These are phyloP conservation scores for Lactarius sanguifluus DNA, from an alignment of 768 basidiomycete species.

Conservation along the genomic window DNA sequence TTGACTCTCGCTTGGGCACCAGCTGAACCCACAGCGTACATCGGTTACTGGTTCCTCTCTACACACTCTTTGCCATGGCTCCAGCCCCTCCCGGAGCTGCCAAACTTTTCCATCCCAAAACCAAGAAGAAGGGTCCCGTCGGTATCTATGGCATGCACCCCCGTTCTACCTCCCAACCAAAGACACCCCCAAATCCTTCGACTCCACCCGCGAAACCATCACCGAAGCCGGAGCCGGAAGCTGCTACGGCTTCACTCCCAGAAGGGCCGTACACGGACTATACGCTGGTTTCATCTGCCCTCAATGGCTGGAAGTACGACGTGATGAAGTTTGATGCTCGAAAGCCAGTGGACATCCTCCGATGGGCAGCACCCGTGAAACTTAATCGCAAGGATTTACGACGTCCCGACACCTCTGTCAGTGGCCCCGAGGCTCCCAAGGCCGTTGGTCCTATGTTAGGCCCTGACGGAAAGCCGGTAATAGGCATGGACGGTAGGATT, in stretches of 20 bases:
- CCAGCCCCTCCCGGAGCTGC: constrained; percentile 22
- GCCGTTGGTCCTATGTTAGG: constrained; percentile 76
- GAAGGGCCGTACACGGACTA: constrained; percentile 73
- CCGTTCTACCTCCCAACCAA: constrained; percentile 20
- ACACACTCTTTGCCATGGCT: constrained; percentile 19
- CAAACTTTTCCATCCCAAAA: constrained; percentile 30
- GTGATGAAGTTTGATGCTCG: constrained; percentile 88
- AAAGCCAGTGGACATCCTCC: constrained; percentile 64
- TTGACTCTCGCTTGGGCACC: constrained; percentile 9
- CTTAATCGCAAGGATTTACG: constrained; percentile 83
- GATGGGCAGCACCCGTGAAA: constrained; percentile 76
- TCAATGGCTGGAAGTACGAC: constrained; percentile 89
- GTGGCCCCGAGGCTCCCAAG: constrained; percentile 39
- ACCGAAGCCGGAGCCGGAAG: constrained; percentile 23
- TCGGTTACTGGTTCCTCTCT: constrained; percentile 10
- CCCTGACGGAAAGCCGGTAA: constrained; percentile 79
- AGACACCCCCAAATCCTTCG: constrained; percentile 21
- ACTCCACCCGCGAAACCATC: constrained; percentile 22
- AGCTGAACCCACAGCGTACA: constrained; percentile 8
- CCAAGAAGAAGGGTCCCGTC: constrained; percentile 25
- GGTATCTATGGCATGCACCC: constrained; percentile 21
- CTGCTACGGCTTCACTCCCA: constrained; percentile 43
- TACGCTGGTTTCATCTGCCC: constrained; percentile 72
- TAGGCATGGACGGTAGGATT: constrained; percentile 70
- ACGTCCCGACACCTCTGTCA: constrained; percentile 44